Evolutionary conservation across 2,329 filamentous ascomycete species (phyloP), one percentile per base, ranked within the genome.

Genomic region (Mollisia scopiformis): DNA sequence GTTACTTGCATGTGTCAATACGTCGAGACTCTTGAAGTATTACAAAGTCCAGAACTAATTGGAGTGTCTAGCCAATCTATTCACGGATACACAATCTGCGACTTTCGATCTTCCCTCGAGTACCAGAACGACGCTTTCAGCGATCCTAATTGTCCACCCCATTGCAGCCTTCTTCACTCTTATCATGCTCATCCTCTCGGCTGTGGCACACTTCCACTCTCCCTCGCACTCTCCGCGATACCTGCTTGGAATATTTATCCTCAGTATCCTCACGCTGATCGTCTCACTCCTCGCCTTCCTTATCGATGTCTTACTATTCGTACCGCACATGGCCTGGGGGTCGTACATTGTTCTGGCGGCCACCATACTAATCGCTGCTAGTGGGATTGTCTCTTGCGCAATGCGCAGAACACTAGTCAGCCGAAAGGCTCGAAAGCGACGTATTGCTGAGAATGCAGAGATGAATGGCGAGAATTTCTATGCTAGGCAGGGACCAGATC

Each of bases 381-480:
- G 91, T 73, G 90, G 89, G 43, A 84, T 99, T 59, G 88, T 97
- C 35, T 93, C 93, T 8, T 99, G 93, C 74, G 93, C 92, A 23
- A 98, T 98, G 93, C 90, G 95, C 66, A 88, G 94, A 62, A 96
- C 93, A 2, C 80, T 98, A 59, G 91, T 97, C 63, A 91, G 91
- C 75, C 87, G 94, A 69, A 97, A 97, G 79, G 91, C 93, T n/a
- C 86, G 93, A 64, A 93, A 95, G 82, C 92, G 89, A 80, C 87
- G 92, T 49, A 96, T 98, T 73, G 92, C 88, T 2, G 91, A 96
- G 75, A 97, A 98, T 73, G 92, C 93, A 7, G 93, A 98, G 74
- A 98, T 98, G 93, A 98, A 91, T 74, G 94, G 94, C 28, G 88
- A 95, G 71, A 95, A 93, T 72, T 97, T 90, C 74, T 97, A 96